These are phyloP conservation scores for Petrea volubilis DNA, from an alignment of 257 asterid species.

Conservation along the genomic window DNA sequence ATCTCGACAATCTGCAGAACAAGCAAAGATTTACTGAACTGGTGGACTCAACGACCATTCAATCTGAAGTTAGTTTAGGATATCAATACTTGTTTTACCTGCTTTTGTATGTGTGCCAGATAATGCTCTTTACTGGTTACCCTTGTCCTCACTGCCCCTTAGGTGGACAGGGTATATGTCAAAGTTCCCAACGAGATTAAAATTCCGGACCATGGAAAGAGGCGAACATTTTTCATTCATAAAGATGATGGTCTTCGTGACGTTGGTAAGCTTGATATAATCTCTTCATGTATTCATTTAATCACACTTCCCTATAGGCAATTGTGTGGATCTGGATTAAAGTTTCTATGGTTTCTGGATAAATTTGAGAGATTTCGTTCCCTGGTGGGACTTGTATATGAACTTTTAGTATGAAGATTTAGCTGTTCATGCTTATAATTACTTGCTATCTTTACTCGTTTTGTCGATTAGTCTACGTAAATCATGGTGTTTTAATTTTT, in stretches of 20 bases:
- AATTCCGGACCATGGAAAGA: slow-evolving; percentile 64
- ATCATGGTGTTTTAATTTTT: no score
- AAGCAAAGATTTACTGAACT: slow-evolving; percentile 64
- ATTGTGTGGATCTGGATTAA: no score
- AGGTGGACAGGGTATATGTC: slow-evolving; percentile 68
- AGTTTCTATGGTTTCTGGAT: no score
- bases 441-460: no score
- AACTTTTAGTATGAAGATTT: no score
- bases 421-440: no score
- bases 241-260: slow-evolving; percentile 76
- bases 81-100: not conserved
- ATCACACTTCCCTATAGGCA: no score
- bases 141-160: not conserved
- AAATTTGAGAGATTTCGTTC: no score
- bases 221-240: slow-evolving; percentile 56
- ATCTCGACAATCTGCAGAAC: slow-evolving; percentile 62
- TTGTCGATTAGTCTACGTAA: no score
- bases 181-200: slow-evolving; percentile 58
- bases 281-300: no score
- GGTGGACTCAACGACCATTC: slow-evolving; percentile 65
- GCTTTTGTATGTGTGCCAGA: not conserved
- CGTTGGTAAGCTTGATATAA: slow-evolving; percentile 60
- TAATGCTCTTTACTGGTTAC: not conserved
- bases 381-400: no score
- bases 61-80: slow-evolving; percentile 52